Base-by-base conservation (phyloP, 306 rosid species). In the Nissolia schottii region DNA sequence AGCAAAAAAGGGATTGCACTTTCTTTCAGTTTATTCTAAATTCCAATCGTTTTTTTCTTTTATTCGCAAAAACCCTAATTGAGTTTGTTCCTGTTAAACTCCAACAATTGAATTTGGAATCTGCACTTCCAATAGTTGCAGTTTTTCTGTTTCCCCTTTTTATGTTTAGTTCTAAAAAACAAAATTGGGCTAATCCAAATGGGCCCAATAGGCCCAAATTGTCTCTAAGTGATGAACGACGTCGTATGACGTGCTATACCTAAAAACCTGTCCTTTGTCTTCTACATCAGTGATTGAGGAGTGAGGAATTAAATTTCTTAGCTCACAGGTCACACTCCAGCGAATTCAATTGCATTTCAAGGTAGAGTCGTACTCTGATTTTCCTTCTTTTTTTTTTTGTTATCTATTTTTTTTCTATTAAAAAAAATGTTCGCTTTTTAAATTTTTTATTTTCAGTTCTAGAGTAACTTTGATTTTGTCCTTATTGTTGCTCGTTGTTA, bases 41-140 rank as follows among this genome's bases (percentile, higher is more conserved):
- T 64, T 72, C 71, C 71, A 38, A 54, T 53, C 24, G 6, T 14
- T 49, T 54, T 9, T 32, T 68, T 34, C n/a, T 3, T 37, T 37
- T 54, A 23, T 20, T n/a, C 32, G 18, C 63, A 24, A 74, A 79
- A 79, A 73, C 83, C 83, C 83, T 79, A 73, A 57, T 12, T 48
- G 50, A 14, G 50, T 43, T 50, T 20, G 8, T 45, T 15, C 22
- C 22, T 15, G 2, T 50, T 35, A 62, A 61, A 64, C 35, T 64
- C 79, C 58, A 75, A 75, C 31, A 31, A 31, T 49, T 32, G 31
- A 67, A 23, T 48, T 28, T 15, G 12, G 63, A 29, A n/a, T 56
- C 40, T 31, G 63, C 19, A 28, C 3, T 48, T 49, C 23, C n/a
- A 3, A 6, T 38, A 13, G 13, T 31, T 15, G 10, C 9, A 45